Conservation (phyloP, 1,284 basidiomycete species). For the Kwoniella shivajii region DNA sequence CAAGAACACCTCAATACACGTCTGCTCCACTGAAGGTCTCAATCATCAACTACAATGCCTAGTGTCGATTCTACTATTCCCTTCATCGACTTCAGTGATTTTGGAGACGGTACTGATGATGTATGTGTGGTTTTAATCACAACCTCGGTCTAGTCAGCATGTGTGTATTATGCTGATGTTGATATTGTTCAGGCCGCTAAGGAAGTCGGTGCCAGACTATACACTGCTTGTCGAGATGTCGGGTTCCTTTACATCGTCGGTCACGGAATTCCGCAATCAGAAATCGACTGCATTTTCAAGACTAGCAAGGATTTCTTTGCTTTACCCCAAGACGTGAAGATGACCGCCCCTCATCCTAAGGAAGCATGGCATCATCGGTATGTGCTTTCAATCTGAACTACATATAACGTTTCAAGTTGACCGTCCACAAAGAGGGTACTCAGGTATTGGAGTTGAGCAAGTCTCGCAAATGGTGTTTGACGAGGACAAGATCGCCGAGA, state of each 20-base stretch:
- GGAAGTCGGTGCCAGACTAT: conserved; percentile 28
- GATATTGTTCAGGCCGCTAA: conserved; percentile 15
- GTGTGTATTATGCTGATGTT: too few species aligned
- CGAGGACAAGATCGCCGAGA: conserved; percentile 50
- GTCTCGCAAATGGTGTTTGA: conserved; percentile 41
- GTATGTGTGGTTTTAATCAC: too few species aligned
- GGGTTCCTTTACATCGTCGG: conserved; percentile 58
- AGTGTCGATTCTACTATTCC: conserved; percentile 26
- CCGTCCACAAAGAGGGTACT: conserved; percentile 60
- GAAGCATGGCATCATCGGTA: conserved; percentile 53
- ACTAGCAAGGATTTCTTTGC: conserved; percentile 61
- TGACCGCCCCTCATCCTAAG: conserved; percentile 62
- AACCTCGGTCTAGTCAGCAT: too few species aligned
- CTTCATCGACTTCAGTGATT: conserved; percentile 37
- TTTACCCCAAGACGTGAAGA: conserved; percentile 59
- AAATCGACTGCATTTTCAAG: conserved; percentile 61
- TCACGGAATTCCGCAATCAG: conserved; percentile 55
- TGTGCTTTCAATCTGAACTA: conserved; percentile 26
- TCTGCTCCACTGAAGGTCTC: too few species aligned
- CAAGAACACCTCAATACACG: background rate
- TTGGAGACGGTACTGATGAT: conserved; percentile 29
- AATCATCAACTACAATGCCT: conserved; percentile 24
- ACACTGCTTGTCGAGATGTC: conserved; percentile 38
- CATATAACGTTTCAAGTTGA: too few species aligned
- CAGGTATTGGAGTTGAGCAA: conserved; percentile 46